A percentile compares a stretch with the other conserved stretches of the same genome.
phyloP scores from a whole-genome alignment of 73 alveolate genomes.

The Paramecium octaurelia region DNA sequence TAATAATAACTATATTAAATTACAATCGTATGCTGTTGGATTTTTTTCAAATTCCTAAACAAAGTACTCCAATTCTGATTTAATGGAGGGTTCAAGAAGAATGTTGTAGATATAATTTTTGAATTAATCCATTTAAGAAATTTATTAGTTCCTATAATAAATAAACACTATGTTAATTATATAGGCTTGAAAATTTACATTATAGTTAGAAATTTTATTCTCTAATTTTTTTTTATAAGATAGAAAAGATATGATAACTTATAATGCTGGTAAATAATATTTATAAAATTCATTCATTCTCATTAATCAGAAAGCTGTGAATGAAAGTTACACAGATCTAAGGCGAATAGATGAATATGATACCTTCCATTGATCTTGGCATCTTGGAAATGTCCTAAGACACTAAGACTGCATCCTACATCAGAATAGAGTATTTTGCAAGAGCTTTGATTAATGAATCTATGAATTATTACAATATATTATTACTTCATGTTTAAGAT shows the following conservation, averaged over 20 bases:
- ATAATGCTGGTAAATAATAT: not conserved
- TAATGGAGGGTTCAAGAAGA: not conserved
- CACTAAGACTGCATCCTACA: constrained; percentile 31
- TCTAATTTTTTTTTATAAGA: not conserved
- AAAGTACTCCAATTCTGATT: not conserved
- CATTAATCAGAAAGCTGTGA: constrained; percentile 50
- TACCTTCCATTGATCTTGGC: constrained; percentile 48
- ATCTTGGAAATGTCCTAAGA: constrained; percentile 40
- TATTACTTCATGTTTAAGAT: constrained; percentile 12
- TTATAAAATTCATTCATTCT: not conserved
- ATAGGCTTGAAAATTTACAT: not conserved
- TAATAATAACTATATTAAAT: not conserved
- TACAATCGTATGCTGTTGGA: not conserved
- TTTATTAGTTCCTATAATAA: not conserved
- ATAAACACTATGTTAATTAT: not conserved
- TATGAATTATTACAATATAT: not conserved
- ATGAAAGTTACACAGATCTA: constrained; percentile 54
- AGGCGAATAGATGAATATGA: not conserved
- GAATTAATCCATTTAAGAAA: not conserved
- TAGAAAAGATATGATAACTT: not conserved
- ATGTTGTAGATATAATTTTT: not conserved
- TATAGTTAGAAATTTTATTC: not conserved
- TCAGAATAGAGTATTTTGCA: constrained; percentile 27
- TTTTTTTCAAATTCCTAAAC: not conserved
- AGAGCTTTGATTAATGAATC: constrained; percentile 14